A percentile compares a stretch with the other conserved stretches of the same genome.
Evolutionary conservation across 352 stramenopile genomes (phyloP).

Genomic region (Phytophthora boehmeriae): DNA sequence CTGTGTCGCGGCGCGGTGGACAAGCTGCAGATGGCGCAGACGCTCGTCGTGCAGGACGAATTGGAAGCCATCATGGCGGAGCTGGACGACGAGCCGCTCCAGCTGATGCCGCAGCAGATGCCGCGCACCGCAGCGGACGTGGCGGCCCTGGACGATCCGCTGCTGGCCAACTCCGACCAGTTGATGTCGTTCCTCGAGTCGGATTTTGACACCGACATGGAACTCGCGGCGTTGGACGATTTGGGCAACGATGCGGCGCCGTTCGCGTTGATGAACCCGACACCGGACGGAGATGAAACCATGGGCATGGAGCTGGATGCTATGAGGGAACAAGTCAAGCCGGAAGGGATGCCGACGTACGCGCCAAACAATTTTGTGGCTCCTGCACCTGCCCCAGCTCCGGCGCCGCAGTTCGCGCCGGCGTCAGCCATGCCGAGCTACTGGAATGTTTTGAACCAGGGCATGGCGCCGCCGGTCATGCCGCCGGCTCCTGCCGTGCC

Average conservation of each 20-base stretch:
- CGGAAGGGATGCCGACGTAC: slow-evolving; percentile 10
- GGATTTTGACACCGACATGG: slow-evolving; percentile 71
- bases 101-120: slow-evolving; percentile 16
- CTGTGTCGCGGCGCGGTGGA: slow-evolving; percentile 70
- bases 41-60: slow-evolving; percentile 60
- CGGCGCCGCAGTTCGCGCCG: slow-evolving; percentile 64
- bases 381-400: slow-evolving; percentile 1
- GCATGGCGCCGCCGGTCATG: slow-evolving; percentile 38
- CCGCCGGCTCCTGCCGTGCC: slow-evolving; percentile 32
- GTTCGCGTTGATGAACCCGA: slow-evolving; percentile 14
- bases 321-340: slow-evolving; percentile 21
- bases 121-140: slow-evolving; percentile 14
- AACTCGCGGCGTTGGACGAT: slow-evolving; percentile 67
- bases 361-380: slow-evolving; percentile 20
- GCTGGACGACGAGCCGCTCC: slow-evolving; percentile 59
- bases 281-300: slow-evolving; percentile 28
- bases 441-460: slow-evolving; percentile 87
- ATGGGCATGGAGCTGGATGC: slow-evolving; percentile 49
- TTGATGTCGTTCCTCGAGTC: slow-evolving; percentile 61
- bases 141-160: slow-evolving; percentile 35
- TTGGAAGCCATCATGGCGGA: slow-evolving; percentile 82
- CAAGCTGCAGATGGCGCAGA: slow-evolving; percentile 57
- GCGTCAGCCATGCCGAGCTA: slow-evolving; percentile 84
- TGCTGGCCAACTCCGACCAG: slow-evolving; percentile 48
- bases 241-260: slow-evolving; percentile 16